phyloP scores from a whole-genome alignment of 345 rosid species.

The Euphorbia peplus region DNA sequence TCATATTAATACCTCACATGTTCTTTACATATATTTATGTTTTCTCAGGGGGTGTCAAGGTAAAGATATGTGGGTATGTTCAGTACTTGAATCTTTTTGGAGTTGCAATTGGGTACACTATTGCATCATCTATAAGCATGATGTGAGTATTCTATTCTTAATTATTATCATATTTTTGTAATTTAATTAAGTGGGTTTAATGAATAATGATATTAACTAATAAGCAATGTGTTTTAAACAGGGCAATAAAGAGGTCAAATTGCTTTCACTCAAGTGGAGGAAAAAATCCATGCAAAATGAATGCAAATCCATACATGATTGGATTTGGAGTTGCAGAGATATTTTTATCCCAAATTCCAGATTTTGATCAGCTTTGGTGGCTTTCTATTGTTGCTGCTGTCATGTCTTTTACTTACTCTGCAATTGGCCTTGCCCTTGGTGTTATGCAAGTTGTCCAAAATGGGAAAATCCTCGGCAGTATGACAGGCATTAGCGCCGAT shows the following conservation, averaged over 20 bases:
- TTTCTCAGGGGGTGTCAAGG: slow-evolving; percentile 40
- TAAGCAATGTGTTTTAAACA: too few species aligned
- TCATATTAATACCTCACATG: too few species aligned
- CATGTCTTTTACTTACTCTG: slow-evolving; percentile 92
- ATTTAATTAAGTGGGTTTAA: not conserved
- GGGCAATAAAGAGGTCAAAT: slow-evolving; percentile 60
- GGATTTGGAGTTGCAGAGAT: slow-evolving; percentile 57
- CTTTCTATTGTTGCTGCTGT: slow-evolving; percentile 84
- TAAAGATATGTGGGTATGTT: slow-evolving; percentile 59
- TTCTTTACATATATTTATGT: not conserved
- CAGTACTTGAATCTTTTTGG: slow-evolving; percentile 76
- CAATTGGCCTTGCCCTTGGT: slow-evolving; percentile 87
- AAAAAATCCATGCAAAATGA: slow-evolving; percentile 42
- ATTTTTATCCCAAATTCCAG: slow-evolving; percentile 73
- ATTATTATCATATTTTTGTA: not conserved
- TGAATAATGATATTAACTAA: too few species aligned
- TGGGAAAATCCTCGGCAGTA: slow-evolving; percentile 55
- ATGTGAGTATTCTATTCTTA: slow-evolving; percentile 26
- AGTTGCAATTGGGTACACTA: slow-evolving; percentile 63
- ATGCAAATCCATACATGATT: slow-evolving; percentile 62
- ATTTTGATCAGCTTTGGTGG: slow-evolving; percentile 86
- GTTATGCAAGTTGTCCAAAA: slow-evolving; percentile 62
- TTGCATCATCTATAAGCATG: slow-evolving; percentile 80
- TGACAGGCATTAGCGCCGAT: slow-evolving; percentile 70
- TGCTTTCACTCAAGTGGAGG: slow-evolving; percentile 50